Base-by-base conservation (phyloP, 2,329 filamentous ascomycete species). In the Verticillium nubilum region DNA sequence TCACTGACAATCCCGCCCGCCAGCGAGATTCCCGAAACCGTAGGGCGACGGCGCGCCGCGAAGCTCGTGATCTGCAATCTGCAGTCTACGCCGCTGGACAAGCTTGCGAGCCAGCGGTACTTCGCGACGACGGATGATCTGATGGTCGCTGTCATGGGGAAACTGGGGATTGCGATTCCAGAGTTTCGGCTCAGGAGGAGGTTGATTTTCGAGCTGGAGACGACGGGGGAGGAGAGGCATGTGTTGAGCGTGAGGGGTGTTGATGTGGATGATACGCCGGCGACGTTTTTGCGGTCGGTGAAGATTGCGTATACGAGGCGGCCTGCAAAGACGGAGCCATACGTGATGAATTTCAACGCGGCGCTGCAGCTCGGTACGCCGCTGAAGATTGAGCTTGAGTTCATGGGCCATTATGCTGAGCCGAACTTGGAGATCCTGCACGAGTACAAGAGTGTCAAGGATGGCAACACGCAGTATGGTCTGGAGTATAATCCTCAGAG, bases 341-440 rank as follows among this genome's bases (percentile, higher is more conserved):
- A 78, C 28, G 47, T 62, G 0, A 69, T 79, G 56, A 67, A 63
- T 1, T 71, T 77, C 12, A 71, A 74, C 12, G 68, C 67, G 2
- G 62, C 62, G 0, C 54, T 72, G 1, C 64, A 66, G 3, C 25
- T 54, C 1, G 70, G 65, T 0, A 62, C 64, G 3, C 29, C 66
- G 3, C 56, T 78, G 23, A 72, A 69, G n/a, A 63, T 79, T 0
- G 72, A 76, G 25, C 64, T 80, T 3, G 73, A 80, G 61, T 80
- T 80, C 10, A 80, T 80, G 75, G 76, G 78, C 0, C 72, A 80
- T 57, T 80, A 80, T 29, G 70, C 71, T 2, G 78, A 80, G 62
- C 77, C 76, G 0, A 75, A 74, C 37, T 54, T 79, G 35, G 69
- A 72, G 55, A 56, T 70, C 1, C 50, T 29, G 4, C 66, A 69